A percentile compares a stretch with the other conserved stretches of the same genome.
Evolutionary conservation across 192 early-diverging fungal species (phyloP).

Genomic region (Entomortierella chlamydospora): DNA sequence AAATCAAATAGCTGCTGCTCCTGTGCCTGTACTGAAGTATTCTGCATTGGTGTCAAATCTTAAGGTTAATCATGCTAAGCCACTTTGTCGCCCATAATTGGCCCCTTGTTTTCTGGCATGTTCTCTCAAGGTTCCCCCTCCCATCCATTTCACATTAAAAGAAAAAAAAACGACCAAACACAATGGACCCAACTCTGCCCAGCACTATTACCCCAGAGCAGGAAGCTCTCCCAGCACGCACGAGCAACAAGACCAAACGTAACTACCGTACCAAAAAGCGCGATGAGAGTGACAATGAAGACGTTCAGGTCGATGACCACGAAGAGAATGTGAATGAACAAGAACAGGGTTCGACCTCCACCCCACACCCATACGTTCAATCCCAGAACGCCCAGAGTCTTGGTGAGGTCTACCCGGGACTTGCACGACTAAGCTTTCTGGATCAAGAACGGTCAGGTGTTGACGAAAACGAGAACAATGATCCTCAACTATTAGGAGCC

Average conservation of each 20-base stretch:
- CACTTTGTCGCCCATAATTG: background rate
- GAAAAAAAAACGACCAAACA: background rate
- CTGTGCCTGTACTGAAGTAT: no score
- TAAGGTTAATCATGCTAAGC: background rate
- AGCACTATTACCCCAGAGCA: background rate
- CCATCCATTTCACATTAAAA: background rate
- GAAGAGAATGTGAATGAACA: background rate
- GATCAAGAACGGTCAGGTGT: slow-evolving; percentile 20
- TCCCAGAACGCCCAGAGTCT: slow-evolving; percentile 47
- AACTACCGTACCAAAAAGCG: slow-evolving; percentile 30
- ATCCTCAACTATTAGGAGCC: background rate
- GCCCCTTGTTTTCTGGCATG: background rate
- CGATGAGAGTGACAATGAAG: slow-evolving; percentile 8
- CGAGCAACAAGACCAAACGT: slow-evolving; percentile 14
- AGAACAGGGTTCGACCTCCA: background rate
- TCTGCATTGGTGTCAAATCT: no score
- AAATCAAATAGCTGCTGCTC: no score
- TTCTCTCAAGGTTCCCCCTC: background rate
- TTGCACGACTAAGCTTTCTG: slow-evolving; percentile 39
- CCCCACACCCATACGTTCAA: slow-evolving; percentile 25
- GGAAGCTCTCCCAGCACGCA: background rate
- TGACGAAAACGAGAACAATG: background rate
- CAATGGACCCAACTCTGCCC: background rate
- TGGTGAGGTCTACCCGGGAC: slow-evolving; percentile 44
- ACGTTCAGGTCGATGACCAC: background rate